Conservation (phyloP, 2,329 filamentous ascomycete species). For the Elsinoe australis region DNA sequence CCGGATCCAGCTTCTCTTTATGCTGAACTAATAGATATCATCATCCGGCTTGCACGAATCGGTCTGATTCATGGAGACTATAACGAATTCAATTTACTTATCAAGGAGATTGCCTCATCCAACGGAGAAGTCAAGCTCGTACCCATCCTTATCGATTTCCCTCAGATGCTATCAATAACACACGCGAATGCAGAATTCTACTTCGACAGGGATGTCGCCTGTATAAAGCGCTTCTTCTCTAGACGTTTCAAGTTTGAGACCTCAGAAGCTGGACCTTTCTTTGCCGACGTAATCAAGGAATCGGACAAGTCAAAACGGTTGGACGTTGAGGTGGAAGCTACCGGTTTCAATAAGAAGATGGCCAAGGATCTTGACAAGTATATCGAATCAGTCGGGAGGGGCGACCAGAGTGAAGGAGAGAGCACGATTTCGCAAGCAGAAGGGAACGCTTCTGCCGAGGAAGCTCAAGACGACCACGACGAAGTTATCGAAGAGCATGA, state of each 20-base stretch:
- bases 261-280: constrained; percentile 76
- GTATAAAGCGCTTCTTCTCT: constrained; percentile 90
- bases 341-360: constrained; percentile 95
- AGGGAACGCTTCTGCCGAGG: background rate
- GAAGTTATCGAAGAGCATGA: constrained; percentile 34
- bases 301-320: constrained; percentile 62
- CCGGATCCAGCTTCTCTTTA: constrained; percentile 81
- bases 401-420: constrained; percentile 38
- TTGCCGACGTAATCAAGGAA: constrained; percentile 70
- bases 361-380: constrained; percentile 86
- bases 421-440: too few relatives aligned
- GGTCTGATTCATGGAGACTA: constrained; percentile 96
- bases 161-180: constrained; percentile 94
- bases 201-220: constrained; percentile 91
- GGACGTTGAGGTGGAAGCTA: constrained; percentile 83
- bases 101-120: constrained; percentile 58
- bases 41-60: constrained; percentile 72
- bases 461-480: constrained; percentile 32
- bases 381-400: constrained; percentile 62
- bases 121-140: constrained; percentile 47
- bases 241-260: constrained; percentile 80
- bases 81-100: constrained; percentile 97
- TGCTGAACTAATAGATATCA: constrained; percentile 79
- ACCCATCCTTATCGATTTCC: constrained; percentile 92
- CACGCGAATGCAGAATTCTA: constrained; percentile 93